phyloP scores from a whole-genome alignment of 331 rosid species.

The Phaseolus coccineus region DNA sequence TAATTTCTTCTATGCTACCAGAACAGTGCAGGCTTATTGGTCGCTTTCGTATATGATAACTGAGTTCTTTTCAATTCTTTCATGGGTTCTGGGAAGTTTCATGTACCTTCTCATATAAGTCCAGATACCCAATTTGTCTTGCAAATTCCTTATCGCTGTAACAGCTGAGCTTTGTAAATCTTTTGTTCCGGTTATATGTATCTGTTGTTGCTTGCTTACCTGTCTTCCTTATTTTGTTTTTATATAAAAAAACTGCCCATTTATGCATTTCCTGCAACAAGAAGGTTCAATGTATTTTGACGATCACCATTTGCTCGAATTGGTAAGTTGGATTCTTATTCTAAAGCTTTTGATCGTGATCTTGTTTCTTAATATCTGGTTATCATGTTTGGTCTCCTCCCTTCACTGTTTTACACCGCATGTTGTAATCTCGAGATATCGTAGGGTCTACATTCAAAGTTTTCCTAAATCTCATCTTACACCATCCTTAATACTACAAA shows the following conservation, averaged over 20 bases:
- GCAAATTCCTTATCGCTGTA: constrained; percentile 51
- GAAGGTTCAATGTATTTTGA: constrained; percentile 44
- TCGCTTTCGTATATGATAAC: constrained; percentile 68
- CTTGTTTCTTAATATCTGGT: constrained; percentile 26
- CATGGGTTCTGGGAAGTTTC: constrained; percentile 52
- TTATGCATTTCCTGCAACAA: constrained; percentile 40
- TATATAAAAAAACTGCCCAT: constrained; percentile 33
- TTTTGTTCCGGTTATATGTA: constrained; percentile 61
- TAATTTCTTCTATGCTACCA: constrained; percentile 86
- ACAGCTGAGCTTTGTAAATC: constrained; percentile 83
- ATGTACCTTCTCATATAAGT: constrained; percentile 44
- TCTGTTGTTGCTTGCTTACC: constrained; percentile 47
- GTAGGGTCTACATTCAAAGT: constrained; percentile 18
- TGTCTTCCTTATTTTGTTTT: constrained; percentile 38
- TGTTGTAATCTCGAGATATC: not conserved
- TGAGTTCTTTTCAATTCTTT: constrained; percentile 55
- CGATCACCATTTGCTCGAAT: constrained; percentile 36
- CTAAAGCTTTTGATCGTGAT: constrained; percentile 37
- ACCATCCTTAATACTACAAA: not conserved
- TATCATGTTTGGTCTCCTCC: constrained; percentile 36
- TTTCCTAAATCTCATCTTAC: constrained; percentile 26
- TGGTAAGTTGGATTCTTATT: constrained; percentile 38
- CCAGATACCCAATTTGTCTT: constrained; percentile 54
- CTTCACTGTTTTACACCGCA: constrained; percentile 5
- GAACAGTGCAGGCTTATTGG: constrained; percentile 99